Evolutionary conservation across 352 stramenopile species (phyloP).

Genomic region (Phytophthora foliorum): DNA sequence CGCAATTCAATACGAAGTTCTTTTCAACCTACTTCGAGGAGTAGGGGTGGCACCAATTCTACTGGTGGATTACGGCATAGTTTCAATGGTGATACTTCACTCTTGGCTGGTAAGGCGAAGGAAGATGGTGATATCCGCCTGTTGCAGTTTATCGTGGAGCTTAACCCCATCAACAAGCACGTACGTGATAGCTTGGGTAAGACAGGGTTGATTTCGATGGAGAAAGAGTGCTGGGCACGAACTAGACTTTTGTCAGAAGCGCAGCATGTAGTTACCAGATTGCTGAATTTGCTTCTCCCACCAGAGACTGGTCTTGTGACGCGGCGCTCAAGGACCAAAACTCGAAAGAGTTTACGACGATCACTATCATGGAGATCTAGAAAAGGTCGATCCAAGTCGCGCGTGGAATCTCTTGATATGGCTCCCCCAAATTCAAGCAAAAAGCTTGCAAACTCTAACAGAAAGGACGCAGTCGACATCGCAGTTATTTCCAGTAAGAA

Average conservation of each 20-base stretch:
- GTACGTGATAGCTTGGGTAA: slow-evolving; percentile 46
- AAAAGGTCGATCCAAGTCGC: neutral
- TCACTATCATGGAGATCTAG: neutral
- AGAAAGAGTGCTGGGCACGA: slow-evolving; percentile 73
- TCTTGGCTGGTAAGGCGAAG: neutral
- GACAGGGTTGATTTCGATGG: slow-evolving; percentile 49
- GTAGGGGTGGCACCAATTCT: slow-evolving; percentile 48
- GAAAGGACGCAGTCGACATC: neutral
- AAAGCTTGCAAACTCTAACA: neutral
- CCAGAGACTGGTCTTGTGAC: slow-evolving; percentile 1
- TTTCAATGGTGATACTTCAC: slow-evolving; percentile 13
- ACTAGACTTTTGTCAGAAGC: slow-evolving; percentile 56
- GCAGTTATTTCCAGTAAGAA: neutral
- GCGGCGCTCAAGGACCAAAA: slow-evolving; percentile 1
- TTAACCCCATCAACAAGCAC: slow-evolving; percentile 58
- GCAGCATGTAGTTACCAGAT: slow-evolving; percentile 32
- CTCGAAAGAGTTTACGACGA: neutral
- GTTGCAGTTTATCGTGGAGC: slow-evolving; percentile 56
- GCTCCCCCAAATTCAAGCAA: neutral
- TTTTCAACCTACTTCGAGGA: slow-evolving; percentile 25
- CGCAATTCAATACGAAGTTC: slow-evolving; percentile 24
- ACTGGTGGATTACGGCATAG: slow-evolving; percentile 27
- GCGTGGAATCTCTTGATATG: slow-evolving; percentile 2
- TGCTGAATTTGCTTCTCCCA: slow-evolving; percentile 17
- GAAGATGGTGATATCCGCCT: slow-evolving; percentile 18